Conservation (phyloP, 2,329 filamentous ascomycete species). For the Stachybotrys echinatus region DNA sequence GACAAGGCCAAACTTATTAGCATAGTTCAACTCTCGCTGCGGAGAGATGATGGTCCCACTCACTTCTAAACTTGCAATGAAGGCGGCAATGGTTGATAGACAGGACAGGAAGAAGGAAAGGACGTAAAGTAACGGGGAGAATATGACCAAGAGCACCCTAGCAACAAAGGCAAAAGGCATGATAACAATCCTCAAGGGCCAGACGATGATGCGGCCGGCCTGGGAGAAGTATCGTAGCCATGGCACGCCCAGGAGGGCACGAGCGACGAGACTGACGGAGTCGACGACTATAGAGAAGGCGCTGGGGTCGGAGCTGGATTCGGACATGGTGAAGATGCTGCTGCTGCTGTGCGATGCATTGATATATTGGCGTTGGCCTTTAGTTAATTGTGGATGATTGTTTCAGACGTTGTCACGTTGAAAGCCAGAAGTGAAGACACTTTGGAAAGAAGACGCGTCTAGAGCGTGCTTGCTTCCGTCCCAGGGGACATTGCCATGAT, state of each 20-base stretch:
- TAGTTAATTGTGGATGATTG: conserved; percentile 7
- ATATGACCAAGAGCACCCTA: conserved; percentile 21
- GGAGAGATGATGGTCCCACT: conserved; percentile 5
- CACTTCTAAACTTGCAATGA: conserved; percentile 30
- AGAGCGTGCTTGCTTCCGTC: neutral
- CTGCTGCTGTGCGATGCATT: conserved; percentile 7
- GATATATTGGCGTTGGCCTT: too few relatives aligned
- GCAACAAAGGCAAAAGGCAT: conserved; percentile 22
- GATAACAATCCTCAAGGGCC: conserved; percentile 24
- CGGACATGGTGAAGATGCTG: conserved; percentile 5
- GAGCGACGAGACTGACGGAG: conserved; percentile 17
- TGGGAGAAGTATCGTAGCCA: conserved; percentile 18
- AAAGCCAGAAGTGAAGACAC: neutral
- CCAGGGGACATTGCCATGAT: neutral
- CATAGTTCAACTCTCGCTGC: neutral
- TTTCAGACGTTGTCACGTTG: too few relatives aligned
- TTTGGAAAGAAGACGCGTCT: neutral
- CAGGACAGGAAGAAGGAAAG: conserved; percentile 19
- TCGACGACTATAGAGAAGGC: conserved; percentile 16
- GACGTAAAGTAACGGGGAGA: conserved; percentile 31
- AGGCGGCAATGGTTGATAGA: conserved; percentile 14
- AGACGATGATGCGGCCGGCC: conserved; percentile 15
- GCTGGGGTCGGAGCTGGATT: conserved; percentile 8
- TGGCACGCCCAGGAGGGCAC: conserved; percentile 18
- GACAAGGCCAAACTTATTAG: neutral